Evolutionary conservation across 148 eudicot species (phyloP).

Genomic region (Camellia japonica): DNA sequence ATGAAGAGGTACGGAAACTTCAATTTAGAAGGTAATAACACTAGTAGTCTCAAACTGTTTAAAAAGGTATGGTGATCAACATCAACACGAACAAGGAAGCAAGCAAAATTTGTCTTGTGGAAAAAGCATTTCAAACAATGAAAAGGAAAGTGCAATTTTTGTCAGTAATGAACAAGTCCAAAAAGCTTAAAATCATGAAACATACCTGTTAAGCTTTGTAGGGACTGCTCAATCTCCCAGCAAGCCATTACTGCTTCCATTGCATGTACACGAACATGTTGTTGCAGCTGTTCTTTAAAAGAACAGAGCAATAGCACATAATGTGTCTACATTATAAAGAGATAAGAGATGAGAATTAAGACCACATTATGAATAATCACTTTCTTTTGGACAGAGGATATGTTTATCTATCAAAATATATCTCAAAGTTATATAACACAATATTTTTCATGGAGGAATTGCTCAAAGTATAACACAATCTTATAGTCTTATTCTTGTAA

Average conservation of each 20-base stretch:
- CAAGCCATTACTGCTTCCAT: slow-evolving; percentile 99
- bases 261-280: slow-evolving; percentile 93
- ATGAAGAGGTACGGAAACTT: not conserved
- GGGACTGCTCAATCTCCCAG: slow-evolving; percentile 95
- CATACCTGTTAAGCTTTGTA: slow-evolving; percentile 92
- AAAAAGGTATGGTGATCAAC: not conserved
- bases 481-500: not conserved
- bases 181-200: slow-evolving; percentile 1
- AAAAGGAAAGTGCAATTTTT: not conserved
- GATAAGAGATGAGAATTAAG: not conserved
- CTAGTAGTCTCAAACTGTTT: not conserved
- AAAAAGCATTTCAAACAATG: no score
- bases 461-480: not conserved
- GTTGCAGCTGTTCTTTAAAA: slow-evolving; percentile 86
- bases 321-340: slow-evolving; percentile 52
- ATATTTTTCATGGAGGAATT: not conserved
- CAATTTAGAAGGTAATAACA: not conserved
- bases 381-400: not conserved
- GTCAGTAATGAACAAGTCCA: not conserved
- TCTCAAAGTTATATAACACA: not conserved
- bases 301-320: slow-evolving; percentile 82
- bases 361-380: not conserved
- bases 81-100: not conserved
- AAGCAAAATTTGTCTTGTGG: not conserved
- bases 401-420: not conserved